phyloP scores from a whole-genome alignment of 192 early-diverging fungal genomes.

The Dispira parvispora region DNA sequence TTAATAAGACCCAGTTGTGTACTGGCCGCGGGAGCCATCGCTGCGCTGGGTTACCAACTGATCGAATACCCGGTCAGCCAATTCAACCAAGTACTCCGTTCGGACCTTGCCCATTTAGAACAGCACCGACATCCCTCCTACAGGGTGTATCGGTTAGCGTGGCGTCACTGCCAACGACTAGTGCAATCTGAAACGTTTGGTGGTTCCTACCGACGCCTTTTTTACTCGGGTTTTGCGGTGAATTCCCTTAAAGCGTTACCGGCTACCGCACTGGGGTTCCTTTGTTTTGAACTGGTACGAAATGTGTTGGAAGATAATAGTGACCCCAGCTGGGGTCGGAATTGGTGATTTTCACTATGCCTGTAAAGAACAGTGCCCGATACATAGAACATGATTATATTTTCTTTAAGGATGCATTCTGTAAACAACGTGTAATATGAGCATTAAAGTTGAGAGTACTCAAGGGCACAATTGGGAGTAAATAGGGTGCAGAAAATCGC shows the following conservation, averaged over 20 bases:
- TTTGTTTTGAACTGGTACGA: slow-evolving; percentile 40
- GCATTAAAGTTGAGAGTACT: too few relatives aligned
- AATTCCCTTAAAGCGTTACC: slow-evolving; percentile 33
- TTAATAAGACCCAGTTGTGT: slow-evolving; percentile 37
- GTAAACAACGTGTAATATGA: too few relatives aligned
- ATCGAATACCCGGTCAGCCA: slow-evolving; percentile 55
- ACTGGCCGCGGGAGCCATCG: slow-evolving; percentile 35
- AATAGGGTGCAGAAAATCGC: too few relatives aligned
- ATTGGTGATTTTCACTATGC: slow-evolving; percentile 1
- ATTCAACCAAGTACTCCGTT: slow-evolving; percentile 44
- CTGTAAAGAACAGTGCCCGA: too few relatives aligned
- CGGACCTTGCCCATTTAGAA: slow-evolving; percentile 38
- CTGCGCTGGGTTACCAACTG: slow-evolving; percentile 50
- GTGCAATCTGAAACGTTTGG: slow-evolving; percentile 15
- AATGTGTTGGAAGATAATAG: slow-evolving; percentile 1
- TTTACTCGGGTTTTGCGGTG: slow-evolving; percentile 32
- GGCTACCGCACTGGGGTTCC: slow-evolving; percentile 40
- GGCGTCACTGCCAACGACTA: slow-evolving; percentile 32
- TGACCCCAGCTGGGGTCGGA: slow-evolving; percentile 7
- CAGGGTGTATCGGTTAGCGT: slow-evolving; percentile 31
- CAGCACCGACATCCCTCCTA: slow-evolving; percentile 18
- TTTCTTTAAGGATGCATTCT: too few relatives aligned
- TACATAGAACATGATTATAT: too few relatives aligned
- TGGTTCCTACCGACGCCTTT: slow-evolving; percentile 27
- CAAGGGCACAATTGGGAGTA: too few relatives aligned